Evolutionary conservation across 305 asterid species (phyloP).

Genomic region (Fraxinus velutina): DNA sequence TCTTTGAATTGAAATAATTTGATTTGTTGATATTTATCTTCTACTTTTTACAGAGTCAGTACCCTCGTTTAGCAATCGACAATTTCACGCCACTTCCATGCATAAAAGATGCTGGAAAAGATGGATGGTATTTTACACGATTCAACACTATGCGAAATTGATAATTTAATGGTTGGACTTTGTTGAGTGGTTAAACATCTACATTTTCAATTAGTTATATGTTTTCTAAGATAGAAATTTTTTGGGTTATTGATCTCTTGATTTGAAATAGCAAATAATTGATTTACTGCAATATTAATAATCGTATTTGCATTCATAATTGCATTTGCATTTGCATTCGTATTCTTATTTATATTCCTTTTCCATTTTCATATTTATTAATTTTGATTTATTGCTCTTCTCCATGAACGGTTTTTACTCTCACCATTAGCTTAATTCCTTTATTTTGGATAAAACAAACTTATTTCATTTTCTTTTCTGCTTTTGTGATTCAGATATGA

Average conservation of each 20-base stretch:
- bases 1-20: not conserved
- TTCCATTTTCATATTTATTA: not conserved
- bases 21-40: conserved; percentile 8
- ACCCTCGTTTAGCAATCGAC: conserved; percentile 87
- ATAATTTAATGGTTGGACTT: not conserved
- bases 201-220: not conserved
- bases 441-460: not conserved
- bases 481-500: not conserved
- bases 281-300: not conserved
- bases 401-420: not conserved
- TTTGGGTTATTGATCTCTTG: not conserved
- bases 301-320: not conserved
- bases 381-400: not conserved
- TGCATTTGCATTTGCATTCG: not conserved
- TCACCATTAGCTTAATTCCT: not conserved
- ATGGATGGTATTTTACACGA: conserved; percentile 64
- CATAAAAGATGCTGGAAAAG: conserved; percentile 75
- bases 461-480: not conserved
- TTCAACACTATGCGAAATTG: conserved; percentile 1
- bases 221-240: not conserved
- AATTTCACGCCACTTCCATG: conserved; percentile 74
- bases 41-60: conserved; percentile 70
- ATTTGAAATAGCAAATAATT: not conserved
- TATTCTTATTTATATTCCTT: not conserved
- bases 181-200: not conserved